Evolutionary conservation across 257 asterid genomes (phyloP).

Genomic region (Scutellaria barbata): DNA sequence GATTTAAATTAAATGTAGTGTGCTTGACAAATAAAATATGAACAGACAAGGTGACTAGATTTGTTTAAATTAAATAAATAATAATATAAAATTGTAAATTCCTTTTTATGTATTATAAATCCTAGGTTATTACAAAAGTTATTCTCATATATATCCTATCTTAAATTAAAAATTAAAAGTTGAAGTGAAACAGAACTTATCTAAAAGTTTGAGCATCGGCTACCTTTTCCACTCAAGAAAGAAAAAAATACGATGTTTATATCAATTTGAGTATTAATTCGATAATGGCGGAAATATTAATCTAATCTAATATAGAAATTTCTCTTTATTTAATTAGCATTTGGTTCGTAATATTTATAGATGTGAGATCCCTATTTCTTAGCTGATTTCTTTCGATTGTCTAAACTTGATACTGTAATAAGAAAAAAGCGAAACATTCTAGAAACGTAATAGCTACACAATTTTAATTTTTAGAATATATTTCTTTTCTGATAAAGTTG

Average conservation of each 20-base stretch:
- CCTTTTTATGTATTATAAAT: too few species aligned
- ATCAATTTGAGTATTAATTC: neutral
- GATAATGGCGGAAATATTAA: neutral
- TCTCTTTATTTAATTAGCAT: neutral
- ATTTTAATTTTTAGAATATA: neutral
- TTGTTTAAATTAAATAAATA: too few species aligned
- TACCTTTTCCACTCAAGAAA: neutral
- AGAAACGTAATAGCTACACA: slow-evolving; percentile 2
- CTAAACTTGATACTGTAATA: neutral
- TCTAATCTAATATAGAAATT: neutral
- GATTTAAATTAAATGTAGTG: too few species aligned
- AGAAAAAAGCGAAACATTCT: neutral
- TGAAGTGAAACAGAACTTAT: neutral
- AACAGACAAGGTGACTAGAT: too few species aligned
- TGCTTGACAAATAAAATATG: too few species aligned
- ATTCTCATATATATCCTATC: neutral
- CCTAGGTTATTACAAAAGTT: neutral
- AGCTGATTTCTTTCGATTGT: neutral
- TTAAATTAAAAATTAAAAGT: neutral
- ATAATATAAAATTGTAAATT: neutral
- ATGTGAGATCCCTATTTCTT: slow-evolving; percentile 5
- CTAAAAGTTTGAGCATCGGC: slow-evolving; percentile 4
- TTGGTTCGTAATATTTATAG: neutral
- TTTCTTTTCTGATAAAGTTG: neutral
- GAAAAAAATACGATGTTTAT: neutral